phyloP scores from a whole-genome alignment of 257 asterid species.

The Solanum clarkiae region DNA sequence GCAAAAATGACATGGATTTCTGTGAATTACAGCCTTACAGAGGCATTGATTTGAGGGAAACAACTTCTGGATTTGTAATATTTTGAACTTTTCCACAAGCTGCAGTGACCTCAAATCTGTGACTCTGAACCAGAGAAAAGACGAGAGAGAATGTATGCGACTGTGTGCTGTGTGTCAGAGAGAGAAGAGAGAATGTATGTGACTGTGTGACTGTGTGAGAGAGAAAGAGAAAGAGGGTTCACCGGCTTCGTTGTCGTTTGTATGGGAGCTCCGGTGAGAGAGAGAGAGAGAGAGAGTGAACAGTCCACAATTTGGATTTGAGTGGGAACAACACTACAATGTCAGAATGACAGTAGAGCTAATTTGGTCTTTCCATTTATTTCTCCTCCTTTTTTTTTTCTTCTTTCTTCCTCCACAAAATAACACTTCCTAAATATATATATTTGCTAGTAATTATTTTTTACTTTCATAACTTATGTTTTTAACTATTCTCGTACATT shows the following conservation, averaged over 20 bases:
- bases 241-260: neutral
- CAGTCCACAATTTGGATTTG: neutral
- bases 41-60: neutral
- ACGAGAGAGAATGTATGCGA: neutral
- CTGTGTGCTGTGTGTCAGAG: neutral
- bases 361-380: neutral
- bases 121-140: neutral
- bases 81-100: neutral
- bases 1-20: neutral
- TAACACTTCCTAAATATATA: too few relatives aligned
- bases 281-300: neutral
- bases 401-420: neutral
- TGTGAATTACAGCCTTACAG: neutral
- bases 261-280: neutral
- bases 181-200: neutral
- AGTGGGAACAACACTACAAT: neutral
- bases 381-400: rapidly evolving
- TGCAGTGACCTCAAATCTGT: neutral
- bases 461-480: too few relatives aligned
- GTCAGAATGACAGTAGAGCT: neutral
- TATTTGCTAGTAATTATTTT: too few relatives aligned
- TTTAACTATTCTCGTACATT: too few relatives aligned
- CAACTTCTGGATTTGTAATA: neutral
- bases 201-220: neutral
- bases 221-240: neutral